Evolutionary conservation across 148 eudicot species (phyloP).

Genomic region (Talinum fruticosum): DNA sequence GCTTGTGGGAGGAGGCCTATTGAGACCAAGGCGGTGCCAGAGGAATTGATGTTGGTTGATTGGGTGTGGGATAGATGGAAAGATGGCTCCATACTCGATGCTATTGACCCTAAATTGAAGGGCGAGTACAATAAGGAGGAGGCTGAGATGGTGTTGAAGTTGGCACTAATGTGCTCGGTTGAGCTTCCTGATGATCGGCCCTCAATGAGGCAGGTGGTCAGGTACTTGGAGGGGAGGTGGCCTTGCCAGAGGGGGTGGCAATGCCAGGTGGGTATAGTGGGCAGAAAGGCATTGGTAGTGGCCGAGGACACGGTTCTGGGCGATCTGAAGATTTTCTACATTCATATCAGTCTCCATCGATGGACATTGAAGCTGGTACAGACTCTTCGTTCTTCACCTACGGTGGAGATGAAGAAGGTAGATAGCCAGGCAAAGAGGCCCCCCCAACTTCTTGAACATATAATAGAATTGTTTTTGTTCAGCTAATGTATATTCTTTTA

Average conservation of each 20-base stretch:
- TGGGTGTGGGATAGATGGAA: conserved; percentile 19
- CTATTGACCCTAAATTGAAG: conserved; percentile 8
- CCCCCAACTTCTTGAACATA: background rate
- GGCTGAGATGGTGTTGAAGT: conserved; percentile 11
- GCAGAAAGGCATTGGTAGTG: background rate
- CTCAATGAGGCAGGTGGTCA: conserved; percentile 16
- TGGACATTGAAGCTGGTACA: background rate
- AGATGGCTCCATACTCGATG: background rate
- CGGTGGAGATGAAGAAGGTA: background rate
- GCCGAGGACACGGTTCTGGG: background rate
- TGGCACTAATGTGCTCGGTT: conserved; percentile 11
- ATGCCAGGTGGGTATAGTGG: background rate
- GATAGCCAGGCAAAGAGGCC: background rate
- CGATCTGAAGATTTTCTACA: background rate
- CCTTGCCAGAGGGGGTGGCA: background rate
- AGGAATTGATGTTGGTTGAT: conserved; percentile 18
- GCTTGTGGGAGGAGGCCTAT: conserved; percentile 19
- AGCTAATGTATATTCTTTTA: background rate
- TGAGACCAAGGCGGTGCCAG: background rate
- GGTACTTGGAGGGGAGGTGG: conserved; percentile 14
- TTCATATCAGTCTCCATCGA: background rate
- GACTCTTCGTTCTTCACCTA: background rate
- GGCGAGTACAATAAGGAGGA: conserved; percentile 7
- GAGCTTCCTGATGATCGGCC: conserved; percentile 12
- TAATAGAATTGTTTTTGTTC: background rate